These are phyloP conservation scores for Penicillium sp. DNA, from an alignment of 2,329 filamentous ascomycete species.

Conservation along the genomic window DNA sequence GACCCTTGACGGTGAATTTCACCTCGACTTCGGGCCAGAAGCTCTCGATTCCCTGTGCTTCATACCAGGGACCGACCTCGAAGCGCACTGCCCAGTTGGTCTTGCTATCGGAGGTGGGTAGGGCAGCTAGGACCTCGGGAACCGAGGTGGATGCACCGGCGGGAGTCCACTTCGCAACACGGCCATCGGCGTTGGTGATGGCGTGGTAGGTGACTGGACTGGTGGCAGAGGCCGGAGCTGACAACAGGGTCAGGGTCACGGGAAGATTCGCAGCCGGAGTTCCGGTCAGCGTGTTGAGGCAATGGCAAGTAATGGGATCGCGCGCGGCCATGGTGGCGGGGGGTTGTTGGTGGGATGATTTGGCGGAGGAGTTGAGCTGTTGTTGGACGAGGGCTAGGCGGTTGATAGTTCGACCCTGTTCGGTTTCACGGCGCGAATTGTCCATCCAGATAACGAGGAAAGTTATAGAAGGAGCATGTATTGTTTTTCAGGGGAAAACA, in stretches of 20 bases:
- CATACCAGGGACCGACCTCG: conserved; percentile 52
- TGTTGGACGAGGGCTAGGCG: conserved; percentile 41
- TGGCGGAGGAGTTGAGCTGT: conserved; percentile 28
- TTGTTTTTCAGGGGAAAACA: background rate
- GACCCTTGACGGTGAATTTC: conserved; percentile 53
- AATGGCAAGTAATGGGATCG: conserved; percentile 55
- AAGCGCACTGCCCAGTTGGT: conserved; percentile 53
- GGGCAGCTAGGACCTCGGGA: conserved; percentile 35
- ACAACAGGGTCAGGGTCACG: conserved; percentile 61
- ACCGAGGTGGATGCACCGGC: conserved; percentile 27
- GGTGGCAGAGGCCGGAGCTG: conserved; percentile 46
- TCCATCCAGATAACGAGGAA: conserved; percentile 23
- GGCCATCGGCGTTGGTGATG: conserved; percentile 51
- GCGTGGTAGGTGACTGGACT: conserved; percentile 39
- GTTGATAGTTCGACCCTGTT: conserved; percentile 31
- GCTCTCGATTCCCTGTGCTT: conserved; percentile 51
- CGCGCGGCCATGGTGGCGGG: conserved; percentile 38
- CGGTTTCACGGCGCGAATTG: conserved; percentile 17
- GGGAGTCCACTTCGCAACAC: conserved; percentile 49
- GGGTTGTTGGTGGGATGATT: conserved; percentile 18
- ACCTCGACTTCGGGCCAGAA: conserved; percentile 58
- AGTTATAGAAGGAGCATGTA: conserved; percentile 6
- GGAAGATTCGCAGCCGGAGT: conserved; percentile 51
- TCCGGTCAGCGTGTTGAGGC: conserved; percentile 54
- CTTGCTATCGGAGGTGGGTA: conserved; percentile 42